Percentiles rank a stretch among this genome's conserved stretches.
Evolutionary conservation across 2,329 filamentous ascomycete genomes (phyloP).

Genomic region (Zasmidium citrigriseum): DNA sequence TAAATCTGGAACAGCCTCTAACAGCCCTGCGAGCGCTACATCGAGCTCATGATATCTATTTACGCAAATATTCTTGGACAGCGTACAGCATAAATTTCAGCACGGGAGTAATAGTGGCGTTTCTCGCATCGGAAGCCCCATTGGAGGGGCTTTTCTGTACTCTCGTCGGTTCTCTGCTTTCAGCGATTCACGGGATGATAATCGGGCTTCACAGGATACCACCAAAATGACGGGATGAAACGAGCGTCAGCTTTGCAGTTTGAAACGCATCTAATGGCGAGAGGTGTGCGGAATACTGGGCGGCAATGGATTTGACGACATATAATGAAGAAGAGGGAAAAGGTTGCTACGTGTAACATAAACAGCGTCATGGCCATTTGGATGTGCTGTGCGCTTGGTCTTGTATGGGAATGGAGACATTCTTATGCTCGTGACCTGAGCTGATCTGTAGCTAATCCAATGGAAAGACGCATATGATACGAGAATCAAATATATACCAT

Average conservation of each 20-base stretch:
- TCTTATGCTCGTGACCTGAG: too few relatives aligned
- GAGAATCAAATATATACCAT: background rate
- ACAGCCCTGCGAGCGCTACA: conserved; percentile 23
- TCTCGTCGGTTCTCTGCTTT: background rate
- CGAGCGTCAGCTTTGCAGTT: background rate
- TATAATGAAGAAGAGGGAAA: background rate
- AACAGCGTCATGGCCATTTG: background rate
- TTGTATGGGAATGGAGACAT: too few relatives aligned
- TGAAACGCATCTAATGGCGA: background rate
- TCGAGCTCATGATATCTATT: conserved; percentile 13
- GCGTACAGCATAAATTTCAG: background rate
- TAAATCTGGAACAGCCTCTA: conserved; percentile 14
- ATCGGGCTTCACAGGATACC: background rate
- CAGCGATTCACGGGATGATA: background rate
- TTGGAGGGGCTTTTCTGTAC: background rate
- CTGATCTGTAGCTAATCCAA: too few relatives aligned
- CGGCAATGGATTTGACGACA: background rate
- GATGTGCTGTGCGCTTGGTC: too few relatives aligned
- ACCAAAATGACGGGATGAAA: background rate
- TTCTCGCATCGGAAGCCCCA: background rate
- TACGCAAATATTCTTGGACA: background rate
- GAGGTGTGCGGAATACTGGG: background rate
- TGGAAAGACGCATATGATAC: conserved; percentile 1
- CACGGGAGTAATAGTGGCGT: conserved; percentile 1
- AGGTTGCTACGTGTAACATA: background rate